phyloP scores from a whole-genome alignment of 495 filamentous ascomycete species.

The Daldinia vernicosa region DNA sequence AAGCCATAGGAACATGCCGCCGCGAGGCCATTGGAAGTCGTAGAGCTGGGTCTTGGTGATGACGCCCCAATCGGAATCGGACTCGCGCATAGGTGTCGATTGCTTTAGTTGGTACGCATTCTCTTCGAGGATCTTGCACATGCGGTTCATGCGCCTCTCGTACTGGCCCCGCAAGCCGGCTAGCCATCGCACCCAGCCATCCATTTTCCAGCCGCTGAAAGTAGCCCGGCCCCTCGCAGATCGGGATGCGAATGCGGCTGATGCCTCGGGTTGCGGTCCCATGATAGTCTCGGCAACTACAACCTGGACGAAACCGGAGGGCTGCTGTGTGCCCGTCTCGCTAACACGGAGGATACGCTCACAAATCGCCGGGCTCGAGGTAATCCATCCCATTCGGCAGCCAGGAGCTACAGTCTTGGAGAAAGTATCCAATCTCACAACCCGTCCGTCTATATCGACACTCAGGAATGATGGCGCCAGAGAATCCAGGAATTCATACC shows the following conservation, averaged over 20 bases:
- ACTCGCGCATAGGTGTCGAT: slow-evolving; percentile 46
- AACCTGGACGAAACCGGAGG: slow-evolving; percentile 86
- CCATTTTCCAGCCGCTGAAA: slow-evolving; percentile 74
- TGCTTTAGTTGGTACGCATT: slow-evolving; percentile 67
- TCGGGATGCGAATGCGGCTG: slow-evolving; percentile 47
- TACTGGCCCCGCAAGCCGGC: slow-evolving; percentile 82
- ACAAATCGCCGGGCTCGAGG: slow-evolving; percentile 77
- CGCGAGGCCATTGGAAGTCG: slow-evolving; percentile 80
- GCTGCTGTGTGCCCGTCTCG: slow-evolving; percentile 75
- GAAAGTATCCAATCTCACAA: slow-evolving; percentile 84
- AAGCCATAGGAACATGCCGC: slow-evolving; percentile 94
- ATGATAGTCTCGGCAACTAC: slow-evolving; percentile 82
- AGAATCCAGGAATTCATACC: slow-evolving; percentile 81
- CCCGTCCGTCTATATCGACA: slow-evolving; percentile 84
- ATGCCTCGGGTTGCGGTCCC: slow-evolving; percentile 64
- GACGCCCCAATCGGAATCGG: slow-evolving; percentile 68
- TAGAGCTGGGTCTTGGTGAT: slow-evolving; percentile 75
- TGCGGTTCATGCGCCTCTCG: slow-evolving; percentile 79
- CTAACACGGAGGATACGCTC: slow-evolving; percentile 74
- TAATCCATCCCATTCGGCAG: slow-evolving; percentile 85
- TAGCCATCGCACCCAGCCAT: slow-evolving; percentile 91
- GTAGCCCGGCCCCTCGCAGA: slow-evolving; percentile 38
- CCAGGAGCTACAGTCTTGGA: slow-evolving; percentile 85
- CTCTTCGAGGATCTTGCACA: slow-evolving; percentile 75
- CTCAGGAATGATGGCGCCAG: slow-evolving; percentile 79